phyloP scores from a whole-genome alignment of 202 grass and related monocot genomes.

The Musa balbisiana region DNA sequence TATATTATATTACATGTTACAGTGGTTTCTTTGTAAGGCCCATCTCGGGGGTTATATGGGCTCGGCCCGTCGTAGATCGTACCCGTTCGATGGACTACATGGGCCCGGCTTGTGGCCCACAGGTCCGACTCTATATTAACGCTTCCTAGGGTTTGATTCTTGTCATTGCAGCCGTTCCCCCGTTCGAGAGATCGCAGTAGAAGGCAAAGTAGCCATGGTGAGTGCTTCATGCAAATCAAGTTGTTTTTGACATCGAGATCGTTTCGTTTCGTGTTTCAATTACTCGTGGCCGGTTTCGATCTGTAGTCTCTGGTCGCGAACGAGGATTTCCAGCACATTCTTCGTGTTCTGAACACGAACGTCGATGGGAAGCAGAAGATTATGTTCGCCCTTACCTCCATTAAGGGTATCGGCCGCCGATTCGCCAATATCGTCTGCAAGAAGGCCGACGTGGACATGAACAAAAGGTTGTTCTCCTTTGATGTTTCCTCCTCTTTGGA shows the following conservation, averaged over 20 bases:
- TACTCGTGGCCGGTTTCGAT: too few species aligned
- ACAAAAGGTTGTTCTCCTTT: neutral
- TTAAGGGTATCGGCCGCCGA: neutral
- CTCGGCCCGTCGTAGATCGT: too few species aligned
- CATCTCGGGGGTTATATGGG: too few species aligned
- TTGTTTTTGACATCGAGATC: neutral
- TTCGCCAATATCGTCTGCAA: neutral
- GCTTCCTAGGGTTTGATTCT: too few species aligned
- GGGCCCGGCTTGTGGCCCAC: too few species aligned
- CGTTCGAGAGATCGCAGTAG: too few species aligned
- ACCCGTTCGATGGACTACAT: too few species aligned
- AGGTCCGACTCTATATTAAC: too few species aligned
- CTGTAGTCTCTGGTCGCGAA: neutral
- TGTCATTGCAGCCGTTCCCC: too few species aligned
- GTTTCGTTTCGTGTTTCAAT: neutral
- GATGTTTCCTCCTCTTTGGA: neutral
- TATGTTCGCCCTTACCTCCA: neutral
- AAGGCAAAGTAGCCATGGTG: neutral
- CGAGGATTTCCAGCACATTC: constrained; percentile 1
- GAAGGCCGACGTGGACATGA: neutral
- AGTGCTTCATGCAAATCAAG: neutral
- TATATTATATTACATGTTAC: too few species aligned
- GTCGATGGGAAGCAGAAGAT: too few species aligned
- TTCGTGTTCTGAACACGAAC: neutral
- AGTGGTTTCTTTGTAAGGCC: too few species aligned